A percentile compares a stretch with the other conserved stretches of the same genome.
phyloP scores from a whole-genome alignment of 1,284 basidiomycete species.

The Ceratobasidium sp. region DNA sequence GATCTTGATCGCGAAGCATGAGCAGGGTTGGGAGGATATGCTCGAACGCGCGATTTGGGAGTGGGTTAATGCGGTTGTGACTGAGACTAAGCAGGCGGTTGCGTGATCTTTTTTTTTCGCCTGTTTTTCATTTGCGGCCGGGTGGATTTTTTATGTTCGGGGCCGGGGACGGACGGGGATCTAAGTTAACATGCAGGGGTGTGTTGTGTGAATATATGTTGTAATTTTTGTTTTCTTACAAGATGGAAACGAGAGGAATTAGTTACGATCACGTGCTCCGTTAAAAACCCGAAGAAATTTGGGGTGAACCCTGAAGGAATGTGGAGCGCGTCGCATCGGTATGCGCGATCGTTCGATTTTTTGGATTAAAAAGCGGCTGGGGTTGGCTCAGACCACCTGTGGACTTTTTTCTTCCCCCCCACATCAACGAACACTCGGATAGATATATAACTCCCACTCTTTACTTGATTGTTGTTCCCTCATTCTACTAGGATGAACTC shows the following conservation, averaged over 20 bases:
- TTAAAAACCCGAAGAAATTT: not conserved
- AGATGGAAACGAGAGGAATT: no score
- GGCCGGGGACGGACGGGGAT: not conserved
- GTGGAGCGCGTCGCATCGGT: conserved; percentile 31
- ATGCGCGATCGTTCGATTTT: conserved; percentile 44
- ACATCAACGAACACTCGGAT: not conserved
- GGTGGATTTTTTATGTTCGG: no score
- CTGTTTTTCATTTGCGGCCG: no score
- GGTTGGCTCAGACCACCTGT: not conserved
- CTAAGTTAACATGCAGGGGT: no score
- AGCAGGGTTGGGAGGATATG: conserved; percentile 85
- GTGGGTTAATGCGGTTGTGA: conserved; percentile 79
- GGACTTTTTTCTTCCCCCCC: conserved; percentile 13
- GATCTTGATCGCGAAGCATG: conserved; percentile 76
- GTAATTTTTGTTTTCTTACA: no score
- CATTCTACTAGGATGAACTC: conserved; percentile 40
- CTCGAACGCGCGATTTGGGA: conserved; percentile 71
- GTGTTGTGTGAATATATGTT: no score
- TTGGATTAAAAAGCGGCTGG: conserved; percentile 18
- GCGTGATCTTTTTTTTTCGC: not conserved
- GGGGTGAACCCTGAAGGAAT: conserved; percentile 28
- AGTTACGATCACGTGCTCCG: conserved; percentile 1
- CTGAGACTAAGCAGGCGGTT: conserved; percentile 63
- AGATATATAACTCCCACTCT: conserved; percentile 7
- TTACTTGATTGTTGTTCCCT: not conserved